A percentile compares a stretch with the other conserved stretches of the same genome.
Evolutionary conservation across 2,329 filamentous ascomycete species (phyloP).

Genomic region (Monosporascus cannonballus): DNA sequence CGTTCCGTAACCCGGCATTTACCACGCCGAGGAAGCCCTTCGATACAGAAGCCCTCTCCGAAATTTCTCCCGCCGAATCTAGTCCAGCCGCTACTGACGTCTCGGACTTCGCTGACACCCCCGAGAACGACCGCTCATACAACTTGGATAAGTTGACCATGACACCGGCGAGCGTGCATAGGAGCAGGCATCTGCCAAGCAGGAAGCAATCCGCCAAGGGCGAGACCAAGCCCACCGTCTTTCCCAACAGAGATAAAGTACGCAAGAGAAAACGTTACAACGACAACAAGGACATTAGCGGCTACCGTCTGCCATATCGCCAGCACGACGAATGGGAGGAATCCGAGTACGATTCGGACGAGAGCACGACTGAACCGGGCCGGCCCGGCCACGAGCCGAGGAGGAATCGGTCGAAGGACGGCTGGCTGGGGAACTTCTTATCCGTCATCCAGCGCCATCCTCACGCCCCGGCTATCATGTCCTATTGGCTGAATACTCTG

Average conservation of each 20-base stretch:
- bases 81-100: constrained; percentile 54
- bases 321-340: constrained; percentile 36
- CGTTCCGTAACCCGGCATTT: constrained; percentile 59
- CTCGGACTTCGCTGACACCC: constrained; percentile 48
- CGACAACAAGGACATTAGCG: constrained; percentile 46
- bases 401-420: constrained; percentile 24
- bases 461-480: constrained; percentile 52
- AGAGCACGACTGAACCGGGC: constrained; percentile 27
- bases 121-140: constrained; percentile 41
- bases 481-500: constrained; percentile 51
- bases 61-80: constrained; percentile 52
- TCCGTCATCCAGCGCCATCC: constrained; percentile 50
- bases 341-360: constrained; percentile 46
- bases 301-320: constrained; percentile 36
- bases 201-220: constrained; percentile 53
- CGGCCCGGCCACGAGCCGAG: constrained; percentile 13
- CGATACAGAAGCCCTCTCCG: constrained; percentile 47
- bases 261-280: constrained; percentile 50
- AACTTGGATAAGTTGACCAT: constrained; percentile 38
- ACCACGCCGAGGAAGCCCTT: constrained; percentile 55
- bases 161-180: constrained; percentile 42
- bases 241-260: constrained; percentile 36
- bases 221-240: constrained; percentile 47
- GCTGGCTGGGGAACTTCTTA: constrained; percentile 39
- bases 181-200: constrained; percentile 31